A percentile compares a stretch with the other conserved stretches of the same genome.
Conservation (phyloP, 2,329 filamentous ascomycete species). For the Rutstroemia sp. region DNA sequence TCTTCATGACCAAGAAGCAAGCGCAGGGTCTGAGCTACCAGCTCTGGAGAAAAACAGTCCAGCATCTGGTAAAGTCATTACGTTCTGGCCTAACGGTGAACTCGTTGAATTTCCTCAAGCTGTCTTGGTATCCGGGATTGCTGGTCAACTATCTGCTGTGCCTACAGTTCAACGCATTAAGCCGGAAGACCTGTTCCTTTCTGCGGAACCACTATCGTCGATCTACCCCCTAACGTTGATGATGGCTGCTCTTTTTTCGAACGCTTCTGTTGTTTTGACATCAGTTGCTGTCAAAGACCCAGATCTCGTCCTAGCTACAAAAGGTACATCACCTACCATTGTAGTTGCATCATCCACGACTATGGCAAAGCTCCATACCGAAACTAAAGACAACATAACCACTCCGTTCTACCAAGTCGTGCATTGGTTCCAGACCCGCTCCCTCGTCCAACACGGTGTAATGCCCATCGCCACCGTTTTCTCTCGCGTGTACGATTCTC, state of each 20-base stretch:
- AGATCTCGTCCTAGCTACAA: conserved; percentile 65
- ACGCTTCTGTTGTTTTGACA: conserved; percentile 80
- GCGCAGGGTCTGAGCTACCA: conserved; percentile 57
- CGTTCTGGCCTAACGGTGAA: conserved; percentile 62
- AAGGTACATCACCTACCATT: conserved; percentile 72
- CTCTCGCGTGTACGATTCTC: conserved; percentile 52
- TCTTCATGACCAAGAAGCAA: conserved; percentile 58
- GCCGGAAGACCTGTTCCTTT: conserved; percentile 72
- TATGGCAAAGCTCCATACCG: conserved; percentile 58
- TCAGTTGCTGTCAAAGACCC: conserved; percentile 71
- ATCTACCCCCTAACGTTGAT: conserved; percentile 75
- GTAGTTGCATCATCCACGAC: conserved; percentile 71
- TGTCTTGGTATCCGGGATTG: conserved; percentile 83
- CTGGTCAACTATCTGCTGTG: conserved; percentile 68
- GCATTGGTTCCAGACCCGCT: conserved; percentile 64
- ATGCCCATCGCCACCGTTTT: conserved; percentile 63
- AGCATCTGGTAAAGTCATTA: conserved; percentile 47
- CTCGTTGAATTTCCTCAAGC: conserved; percentile 75
- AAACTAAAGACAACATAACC: conserved; percentile 50
- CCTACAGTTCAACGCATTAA: conserved; percentile 68
- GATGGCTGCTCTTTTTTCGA: conserved; percentile 74
- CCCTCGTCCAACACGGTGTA: conserved; percentile 61
- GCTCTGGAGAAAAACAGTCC: conserved; percentile 46
- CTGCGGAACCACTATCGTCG: conserved; percentile 72
- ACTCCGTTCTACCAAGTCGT: conserved; percentile 59